Percentiles rank a stretch among this genome's conserved stretches.
These are phyloP conservation scores for Emergomyces orientalis DNA, from an alignment of 2,329 filamentous ascomycete genomes.

Conservation along the genomic window DNA sequence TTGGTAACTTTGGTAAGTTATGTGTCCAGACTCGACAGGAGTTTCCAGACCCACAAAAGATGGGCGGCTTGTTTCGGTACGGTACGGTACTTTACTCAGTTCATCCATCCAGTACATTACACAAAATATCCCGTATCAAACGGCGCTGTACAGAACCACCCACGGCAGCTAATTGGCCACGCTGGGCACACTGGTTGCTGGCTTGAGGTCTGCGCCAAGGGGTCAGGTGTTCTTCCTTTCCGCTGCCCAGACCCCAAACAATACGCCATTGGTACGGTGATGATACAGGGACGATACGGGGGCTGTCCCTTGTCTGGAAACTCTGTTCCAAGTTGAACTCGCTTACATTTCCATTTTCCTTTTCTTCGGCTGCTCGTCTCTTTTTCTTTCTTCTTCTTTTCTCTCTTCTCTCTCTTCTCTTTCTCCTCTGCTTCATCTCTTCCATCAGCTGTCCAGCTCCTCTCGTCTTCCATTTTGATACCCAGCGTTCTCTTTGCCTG, in stretches of 20 bases:
- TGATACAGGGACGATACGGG: neutral
- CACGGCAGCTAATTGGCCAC: neutral
- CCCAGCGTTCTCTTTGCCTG: slow-evolving; percentile 32
- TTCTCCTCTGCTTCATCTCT: slow-evolving; percentile 17
- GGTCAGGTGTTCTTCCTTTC: neutral
- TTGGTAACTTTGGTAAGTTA: no score
- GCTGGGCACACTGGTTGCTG: neutral
- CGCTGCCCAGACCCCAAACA: neutral
- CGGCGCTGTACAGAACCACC: no score
- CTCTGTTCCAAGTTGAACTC: slow-evolving; percentile 4
- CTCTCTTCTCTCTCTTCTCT: slow-evolving; percentile 17
- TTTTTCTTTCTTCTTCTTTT: slow-evolving; percentile 21
- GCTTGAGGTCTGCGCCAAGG: no score
- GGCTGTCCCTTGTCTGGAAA: neutral
- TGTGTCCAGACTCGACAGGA: no score
- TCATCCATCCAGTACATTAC: no score
- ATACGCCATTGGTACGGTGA: neutral
- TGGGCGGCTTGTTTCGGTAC: neutral
- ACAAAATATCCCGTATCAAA: neutral
- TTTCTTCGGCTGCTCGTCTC: slow-evolving; percentile 13
- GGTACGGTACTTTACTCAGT: no score
- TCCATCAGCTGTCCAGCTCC: slow-evolving; percentile 14
- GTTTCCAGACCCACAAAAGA: neutral
- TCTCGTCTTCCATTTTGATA: slow-evolving; percentile 30
- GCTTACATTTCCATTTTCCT: slow-evolving; percentile 21